These are phyloP conservation scores for Cicer cuneatum DNA, from an alignment of 306 rosid genomes.

Conservation along the genomic window DNA sequence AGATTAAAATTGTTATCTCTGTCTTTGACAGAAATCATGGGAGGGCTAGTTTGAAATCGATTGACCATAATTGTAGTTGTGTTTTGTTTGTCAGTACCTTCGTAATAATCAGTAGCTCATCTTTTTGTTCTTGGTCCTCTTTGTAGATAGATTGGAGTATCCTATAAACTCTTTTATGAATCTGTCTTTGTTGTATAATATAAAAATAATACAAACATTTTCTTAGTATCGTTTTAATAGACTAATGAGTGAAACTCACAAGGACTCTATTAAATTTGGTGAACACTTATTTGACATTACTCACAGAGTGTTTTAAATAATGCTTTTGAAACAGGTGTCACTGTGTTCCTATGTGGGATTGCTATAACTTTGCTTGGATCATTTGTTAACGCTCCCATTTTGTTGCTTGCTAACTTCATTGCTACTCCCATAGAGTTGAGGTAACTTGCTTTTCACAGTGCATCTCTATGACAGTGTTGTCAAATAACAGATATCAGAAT, in stretches of 20 bases:
- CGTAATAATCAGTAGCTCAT: neutral
- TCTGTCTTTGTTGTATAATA: too few species aligned
- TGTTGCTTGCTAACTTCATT: constrained; percentile 14
- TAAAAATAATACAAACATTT: too few species aligned
- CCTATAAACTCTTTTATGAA: neutral
- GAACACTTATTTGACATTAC: neutral
- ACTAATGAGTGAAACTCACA: constrained; percentile 2
- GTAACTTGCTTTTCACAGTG: neutral
- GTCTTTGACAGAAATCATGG: too few species aligned
- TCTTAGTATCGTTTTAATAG: too few species aligned
- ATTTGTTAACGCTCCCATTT: constrained; percentile 1
- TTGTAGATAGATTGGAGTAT: neutral
- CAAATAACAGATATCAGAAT: neutral
- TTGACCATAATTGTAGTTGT: too few species aligned
- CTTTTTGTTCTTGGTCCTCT: neutral
- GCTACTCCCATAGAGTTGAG: constrained; percentile 31
- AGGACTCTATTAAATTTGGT: neutral
- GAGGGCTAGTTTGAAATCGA: too few species aligned
- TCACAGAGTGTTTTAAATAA: neutral
- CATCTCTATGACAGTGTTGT: neutral
- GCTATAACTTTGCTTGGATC: constrained; percentile 12
- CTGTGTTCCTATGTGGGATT: constrained; percentile 19
- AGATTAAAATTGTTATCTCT: too few species aligned
- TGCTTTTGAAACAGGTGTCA: constrained; percentile 21
- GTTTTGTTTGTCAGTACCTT: too few species aligned